phyloP scores from a whole-genome alignment of 768 basidiomycete genomes.

The Serendipita sp. region DNA sequence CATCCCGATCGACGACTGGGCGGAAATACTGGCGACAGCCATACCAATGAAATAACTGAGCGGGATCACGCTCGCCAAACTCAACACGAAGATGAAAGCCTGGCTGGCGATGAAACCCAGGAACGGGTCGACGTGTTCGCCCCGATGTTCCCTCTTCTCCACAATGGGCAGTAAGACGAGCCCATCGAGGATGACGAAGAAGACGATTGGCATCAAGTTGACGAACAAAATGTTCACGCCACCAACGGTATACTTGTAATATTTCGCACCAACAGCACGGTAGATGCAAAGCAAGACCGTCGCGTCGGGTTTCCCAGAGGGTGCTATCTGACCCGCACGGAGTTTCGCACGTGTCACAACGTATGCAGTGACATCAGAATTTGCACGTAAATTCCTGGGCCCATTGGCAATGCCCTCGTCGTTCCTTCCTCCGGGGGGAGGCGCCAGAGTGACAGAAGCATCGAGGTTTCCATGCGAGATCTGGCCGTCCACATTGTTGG shows the following conservation, averaged over 20 bases:
- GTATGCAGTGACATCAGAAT: constrained; percentile 26
- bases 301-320: constrained; percentile 60
- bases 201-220: constrained; percentile 83
- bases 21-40: constrained; percentile 98
- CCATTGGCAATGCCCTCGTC: neutral
- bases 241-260: constrained; percentile 98
- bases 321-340: constrained; percentile 77
- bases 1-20: constrained; percentile 97
- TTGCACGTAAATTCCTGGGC: constrained; percentile 17
- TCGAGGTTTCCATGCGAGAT: neutral
- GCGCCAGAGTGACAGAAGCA: neutral
- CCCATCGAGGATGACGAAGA: constrained; percentile 91
- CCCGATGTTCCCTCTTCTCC: constrained; percentile 39
- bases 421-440: neutral
- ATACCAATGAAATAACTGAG: constrained; percentile 98
- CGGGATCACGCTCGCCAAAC: constrained; percentile 84
- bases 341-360: constrained; percentile 59
- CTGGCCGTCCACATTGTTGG: neutral
- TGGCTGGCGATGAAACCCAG: constrained; percentile 56
- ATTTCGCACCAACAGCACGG: constrained; percentile 72
- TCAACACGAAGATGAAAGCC: constrained; percentile 65
- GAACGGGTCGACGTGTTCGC: constrained; percentile 43
- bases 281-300: constrained; percentile 93
- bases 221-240: constrained; percentile 98
- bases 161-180: constrained; percentile 60